Evolutionary conservation across 495 filamentous ascomycete genomes (phyloP).

Genomic region (Hyaloscypha hepaticicola): DNA sequence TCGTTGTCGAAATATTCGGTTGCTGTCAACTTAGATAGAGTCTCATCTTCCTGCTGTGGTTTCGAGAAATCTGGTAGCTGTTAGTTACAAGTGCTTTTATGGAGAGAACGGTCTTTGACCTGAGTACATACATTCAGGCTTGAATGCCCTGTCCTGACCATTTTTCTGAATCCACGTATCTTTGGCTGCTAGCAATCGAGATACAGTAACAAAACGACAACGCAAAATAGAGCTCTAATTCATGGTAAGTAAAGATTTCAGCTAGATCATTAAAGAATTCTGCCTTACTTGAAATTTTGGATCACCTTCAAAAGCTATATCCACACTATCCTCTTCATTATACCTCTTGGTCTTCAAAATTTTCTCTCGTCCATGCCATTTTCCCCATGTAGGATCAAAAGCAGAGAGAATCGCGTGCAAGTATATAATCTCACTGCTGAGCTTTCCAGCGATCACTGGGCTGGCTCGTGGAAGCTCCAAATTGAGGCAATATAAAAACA

Average conservation of each 20-base stretch:
- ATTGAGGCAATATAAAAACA: conserved; percentile 52
- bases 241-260: not conserved
- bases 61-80: not conserved
- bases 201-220: conserved; percentile 48
- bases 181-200: conserved; percentile 37
- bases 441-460: conserved; percentile 27
- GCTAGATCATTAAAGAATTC: not conserved
- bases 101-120: not conserved
- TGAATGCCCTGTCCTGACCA: not conserved
- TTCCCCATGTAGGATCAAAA: conserved; percentile 30
- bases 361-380: conserved; percentile 4
- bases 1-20: conserved; percentile 25
- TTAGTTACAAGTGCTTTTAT: not conserved
- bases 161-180: conserved; percentile 21
- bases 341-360: not conserved
- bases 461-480: conserved; percentile 44
- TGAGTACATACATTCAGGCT: conserved; percentile 10
- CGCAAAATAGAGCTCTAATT: conserved; percentile 40
- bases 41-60: not conserved
- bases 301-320: not conserved
- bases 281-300: conserved; percentile 13
- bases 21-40: conserved; percentile 1
- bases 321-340: not conserved
- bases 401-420: conserved; percentile 18
- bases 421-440: conserved; percentile 29